These are phyloP conservation scores for Pseudogymnoascus sp. DNA, from an alignment of 2,329 filamentous ascomycete species.

Conservation along the genomic window DNA sequence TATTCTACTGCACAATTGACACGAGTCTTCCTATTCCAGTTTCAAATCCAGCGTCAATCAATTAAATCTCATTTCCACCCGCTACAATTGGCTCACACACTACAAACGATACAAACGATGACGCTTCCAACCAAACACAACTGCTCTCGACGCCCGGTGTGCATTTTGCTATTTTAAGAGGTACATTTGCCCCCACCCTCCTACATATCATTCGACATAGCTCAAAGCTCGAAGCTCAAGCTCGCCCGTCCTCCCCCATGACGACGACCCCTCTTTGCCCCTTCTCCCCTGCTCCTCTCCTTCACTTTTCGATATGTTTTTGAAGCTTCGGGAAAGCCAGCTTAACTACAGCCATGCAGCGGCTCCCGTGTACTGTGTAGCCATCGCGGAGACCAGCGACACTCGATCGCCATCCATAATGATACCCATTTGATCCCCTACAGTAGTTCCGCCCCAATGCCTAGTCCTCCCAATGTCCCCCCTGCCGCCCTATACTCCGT, in stretches of 20 bases:
- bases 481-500: neutral
- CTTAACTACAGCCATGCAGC: neutral
- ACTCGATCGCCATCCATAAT: neutral
- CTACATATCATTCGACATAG: neutral
- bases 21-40: neutral
- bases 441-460: neutral
- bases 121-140: neutral
- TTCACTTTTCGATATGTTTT: neutral
- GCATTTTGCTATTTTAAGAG: constrained; percentile 2
- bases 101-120: neutral
- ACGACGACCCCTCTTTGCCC: neutral
- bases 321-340: neutral
- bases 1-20: neutral
- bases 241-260: neutral
- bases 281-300: neutral
- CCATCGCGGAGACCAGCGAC: neutral
- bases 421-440: neutral
- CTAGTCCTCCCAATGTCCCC: neutral
- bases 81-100: neutral
- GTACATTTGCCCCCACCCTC: neutral
- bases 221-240: neutral
- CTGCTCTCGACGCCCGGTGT: neutral
- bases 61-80: neutral
- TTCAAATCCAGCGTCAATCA: neutral
- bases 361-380: neutral